These are phyloP conservation scores for Aquilaria sinensis DNA, from an alignment of 345 rosid genomes.

Conservation along the genomic window DNA sequence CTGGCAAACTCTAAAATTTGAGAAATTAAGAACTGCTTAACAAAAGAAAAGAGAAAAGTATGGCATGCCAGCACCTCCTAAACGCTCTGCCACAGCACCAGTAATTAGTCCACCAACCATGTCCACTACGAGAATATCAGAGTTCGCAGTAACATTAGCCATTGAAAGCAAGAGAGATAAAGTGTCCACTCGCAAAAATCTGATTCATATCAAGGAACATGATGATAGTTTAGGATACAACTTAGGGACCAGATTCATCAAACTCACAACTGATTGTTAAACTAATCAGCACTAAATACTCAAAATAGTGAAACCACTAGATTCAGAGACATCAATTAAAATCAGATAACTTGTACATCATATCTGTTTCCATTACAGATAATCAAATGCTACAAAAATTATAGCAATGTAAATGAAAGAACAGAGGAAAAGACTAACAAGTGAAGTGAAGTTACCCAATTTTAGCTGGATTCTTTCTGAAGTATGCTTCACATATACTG, in stretches of 20 bases:
- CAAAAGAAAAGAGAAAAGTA: background rate
- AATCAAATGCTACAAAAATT: too few species aligned
- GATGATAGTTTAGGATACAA: too few species aligned
- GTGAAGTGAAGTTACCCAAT: slow-evolving; percentile 49
- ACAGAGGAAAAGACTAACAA: background rate
- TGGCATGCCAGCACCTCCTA: slow-evolving; percentile 54
- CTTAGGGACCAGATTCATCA: too few species aligned
- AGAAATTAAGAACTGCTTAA: background rate
- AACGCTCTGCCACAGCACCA: slow-evolving; percentile 91
- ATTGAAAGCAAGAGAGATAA: slow-evolving; percentile 78
- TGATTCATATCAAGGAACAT: slow-evolving; percentile 18
- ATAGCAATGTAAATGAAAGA: too few species aligned
- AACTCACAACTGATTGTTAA: too few species aligned
- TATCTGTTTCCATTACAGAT: too few species aligned
- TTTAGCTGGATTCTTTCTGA: slow-evolving; percentile 72
- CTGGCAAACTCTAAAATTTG: background rate
- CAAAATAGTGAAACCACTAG: background rate
- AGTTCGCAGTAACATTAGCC: slow-evolving; percentile 72
- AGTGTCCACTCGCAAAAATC: slow-evolving; percentile 74
- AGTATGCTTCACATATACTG: slow-evolving; percentile 97
- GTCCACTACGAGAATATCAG: slow-evolving; percentile 85
- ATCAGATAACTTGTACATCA: background rate
- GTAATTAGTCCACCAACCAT: slow-evolving; percentile 91
- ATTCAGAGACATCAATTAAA: background rate
- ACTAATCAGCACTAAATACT: background rate